Conservation (phyloP, 305 asterid species). For the Fraxinus dipetala region DNA sequence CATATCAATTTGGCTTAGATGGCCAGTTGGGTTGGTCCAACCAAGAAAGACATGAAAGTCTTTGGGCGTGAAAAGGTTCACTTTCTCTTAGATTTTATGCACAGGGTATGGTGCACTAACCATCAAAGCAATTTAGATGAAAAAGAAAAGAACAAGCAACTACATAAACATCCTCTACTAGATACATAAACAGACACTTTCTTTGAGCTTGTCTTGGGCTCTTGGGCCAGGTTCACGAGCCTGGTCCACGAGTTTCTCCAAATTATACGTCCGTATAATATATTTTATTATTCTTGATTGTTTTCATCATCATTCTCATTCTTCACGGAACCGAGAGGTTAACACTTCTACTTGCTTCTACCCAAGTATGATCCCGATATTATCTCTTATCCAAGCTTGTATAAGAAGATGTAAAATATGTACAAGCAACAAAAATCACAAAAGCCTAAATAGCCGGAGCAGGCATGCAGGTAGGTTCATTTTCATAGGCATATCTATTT, state of each 20-base stretch:
- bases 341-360: not conserved
- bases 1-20: no score
- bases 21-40: not conserved
- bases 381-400: not conserved
- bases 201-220: not conserved
- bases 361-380: not conserved
- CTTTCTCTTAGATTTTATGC: not conserved
- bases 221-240: not conserved
- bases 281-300: not conserved
- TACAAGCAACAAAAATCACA: not conserved
- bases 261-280: not conserved
- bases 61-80: not conserved
- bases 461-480: not conserved
- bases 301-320: not conserved
- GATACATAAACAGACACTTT: not conserved
- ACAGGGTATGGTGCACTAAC: not conserved
- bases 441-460: not conserved
- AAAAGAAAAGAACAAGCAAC: not conserved
- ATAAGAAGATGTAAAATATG: not conserved
- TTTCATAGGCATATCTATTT: not conserved
- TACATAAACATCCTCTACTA: no score
- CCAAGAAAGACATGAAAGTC: not conserved
- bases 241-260: not conserved
- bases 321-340: not conserved
- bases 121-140: not conserved